phyloP scores from a whole-genome alignment of 2,329 filamentous ascomycete genomes.

The Dactylellina cionopaga region DNA sequence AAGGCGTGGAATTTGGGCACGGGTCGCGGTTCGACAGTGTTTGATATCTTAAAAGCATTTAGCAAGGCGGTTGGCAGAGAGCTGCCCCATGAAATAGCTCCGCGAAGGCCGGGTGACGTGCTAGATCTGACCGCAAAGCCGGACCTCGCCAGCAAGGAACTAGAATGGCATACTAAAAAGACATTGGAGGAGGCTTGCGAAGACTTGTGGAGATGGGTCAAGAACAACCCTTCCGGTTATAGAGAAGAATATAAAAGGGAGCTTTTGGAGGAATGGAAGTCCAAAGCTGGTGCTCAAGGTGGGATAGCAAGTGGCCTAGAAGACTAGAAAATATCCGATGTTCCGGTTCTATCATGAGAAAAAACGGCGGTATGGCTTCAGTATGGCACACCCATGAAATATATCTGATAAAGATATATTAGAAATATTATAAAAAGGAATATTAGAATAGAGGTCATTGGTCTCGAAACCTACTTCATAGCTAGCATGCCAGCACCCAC shows the following conservation, averaged over 20 bases:
- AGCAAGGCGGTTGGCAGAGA: slow-evolving; percentile 84
- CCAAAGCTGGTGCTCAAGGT: slow-evolving; percentile 8
- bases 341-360: no score
- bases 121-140: slow-evolving; percentile 95
- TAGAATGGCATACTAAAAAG: slow-evolving; percentile 89
- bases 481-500: not conserved
- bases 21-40: slow-evolving; percentile 92
- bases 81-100: slow-evolving; percentile 85
- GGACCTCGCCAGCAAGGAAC: slow-evolving; percentile 83
- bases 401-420: no score
- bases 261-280: slow-evolving; percentile 72
- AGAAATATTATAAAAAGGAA: no score
- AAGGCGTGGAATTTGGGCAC: slow-evolving; percentile 97
- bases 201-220: slow-evolving; percentile 95
- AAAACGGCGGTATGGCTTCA: no score
- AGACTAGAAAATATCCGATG: not conserved
- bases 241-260: slow-evolving; percentile 85
- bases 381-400: no score
- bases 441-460: no score
- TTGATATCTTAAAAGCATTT: slow-evolving; percentile 97
- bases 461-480: not conserved
- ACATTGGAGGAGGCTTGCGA: slow-evolving; percentile 92
- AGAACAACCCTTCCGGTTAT: slow-evolving; percentile 97
- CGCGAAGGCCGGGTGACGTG: slow-evolving; percentile 86
- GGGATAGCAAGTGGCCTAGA: not conserved